Percentiles rank a stretch among this genome's conserved stretches.
phyloP scores from a whole-genome alignment of 2,329 filamentous ascomycete genomes.

The Diplodia scrobiculata region DNA sequence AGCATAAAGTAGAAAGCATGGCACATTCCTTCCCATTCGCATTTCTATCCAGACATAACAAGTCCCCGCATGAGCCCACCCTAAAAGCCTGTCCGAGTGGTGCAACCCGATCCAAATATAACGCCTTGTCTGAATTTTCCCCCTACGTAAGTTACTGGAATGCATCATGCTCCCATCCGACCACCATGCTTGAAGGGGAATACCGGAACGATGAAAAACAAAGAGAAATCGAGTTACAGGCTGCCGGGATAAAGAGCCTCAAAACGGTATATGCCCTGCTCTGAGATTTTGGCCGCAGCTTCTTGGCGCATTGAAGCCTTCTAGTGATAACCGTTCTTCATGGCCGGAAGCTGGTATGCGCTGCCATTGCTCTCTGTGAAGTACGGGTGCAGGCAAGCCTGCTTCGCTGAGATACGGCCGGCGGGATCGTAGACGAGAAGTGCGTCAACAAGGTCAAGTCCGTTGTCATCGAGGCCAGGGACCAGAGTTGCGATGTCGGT shows the following conservation, averaged over 20 bases:
- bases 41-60: constrained; percentile 24
- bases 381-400: constrained; percentile 81
- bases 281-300: background rate
- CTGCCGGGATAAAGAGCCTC: background rate
- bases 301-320: background rate
- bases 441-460: constrained; percentile 67
- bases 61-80: constrained; percentile 18
- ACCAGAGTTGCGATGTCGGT: constrained; percentile 68
- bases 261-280: background rate
- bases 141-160: constrained; percentile 25
- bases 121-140: constrained; percentile 23
- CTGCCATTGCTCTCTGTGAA: constrained; percentile 59
- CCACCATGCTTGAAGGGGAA: constrained; percentile 26
- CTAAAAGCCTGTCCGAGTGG: constrained; percentile 15
- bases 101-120: constrained; percentile 17
- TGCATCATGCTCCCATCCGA: constrained; percentile 18
- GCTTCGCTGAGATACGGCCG: constrained; percentile 84
- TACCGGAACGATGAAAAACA: constrained; percentile 21
- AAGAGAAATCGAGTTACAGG: constrained; percentile 5
- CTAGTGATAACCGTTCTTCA: constrained; percentile 29
- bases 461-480: constrained; percentile 70
- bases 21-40: constrained; percentile 11
- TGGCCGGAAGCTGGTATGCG: constrained; percentile 39
- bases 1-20: constrained; percentile 3
- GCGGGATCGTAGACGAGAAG: constrained; percentile 88